A percentile compares a stretch with the other conserved stretches of the same genome.
phyloP scores from a whole-genome alignment of 2,329 filamentous ascomycete genomes.

The Elsinoe necatrix region DNA sequence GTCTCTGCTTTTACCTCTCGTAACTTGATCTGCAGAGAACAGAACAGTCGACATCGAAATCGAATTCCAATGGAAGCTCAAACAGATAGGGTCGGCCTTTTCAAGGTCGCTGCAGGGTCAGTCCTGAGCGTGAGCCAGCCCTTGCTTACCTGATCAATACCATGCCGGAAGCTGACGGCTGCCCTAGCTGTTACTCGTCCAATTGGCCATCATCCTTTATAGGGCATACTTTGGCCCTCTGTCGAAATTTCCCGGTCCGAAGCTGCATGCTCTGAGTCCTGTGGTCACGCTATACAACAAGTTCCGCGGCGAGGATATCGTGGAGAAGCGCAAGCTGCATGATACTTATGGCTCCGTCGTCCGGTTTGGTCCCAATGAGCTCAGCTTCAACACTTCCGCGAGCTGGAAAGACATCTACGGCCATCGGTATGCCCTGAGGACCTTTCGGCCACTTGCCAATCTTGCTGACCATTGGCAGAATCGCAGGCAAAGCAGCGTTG shows the following conservation, averaged over 20 bases:
- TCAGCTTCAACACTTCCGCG: conserved; percentile 35
- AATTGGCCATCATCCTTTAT: conserved; percentile 25
- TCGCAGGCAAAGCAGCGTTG: conserved; percentile 19
- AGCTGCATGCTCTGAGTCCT: conserved; percentile 23
- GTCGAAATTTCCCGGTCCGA: conserved; percentile 37
- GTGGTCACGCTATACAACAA: not conserved
- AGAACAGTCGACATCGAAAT: not conserved
- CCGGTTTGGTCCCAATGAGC: conserved; percentile 40
- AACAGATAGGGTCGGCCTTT: not conserved
- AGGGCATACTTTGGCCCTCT: conserved; percentile 38
- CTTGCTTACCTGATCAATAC: not conserved
- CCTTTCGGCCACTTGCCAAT: too few species aligned
- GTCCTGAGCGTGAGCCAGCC: conserved; percentile 1
- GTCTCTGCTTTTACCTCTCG: not conserved
- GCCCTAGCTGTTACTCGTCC: not conserved
- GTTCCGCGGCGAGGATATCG: conserved; percentile 16
- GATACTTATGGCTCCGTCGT: conserved; percentile 39
- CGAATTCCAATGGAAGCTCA: not conserved
- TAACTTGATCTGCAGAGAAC: not conserved
- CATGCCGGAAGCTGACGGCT: not conserved
- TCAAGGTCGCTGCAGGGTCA: not conserved
- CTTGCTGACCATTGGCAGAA: not conserved
- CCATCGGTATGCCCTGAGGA: conserved; percentile 23
- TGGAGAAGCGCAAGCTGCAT: conserved; percentile 27
- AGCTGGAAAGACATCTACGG: conserved; percentile 40